These are phyloP conservation scores for Trypanosomatidae sp. DNA, from an alignment of 208 protist genomes.

Conservation along the genomic window DNA sequence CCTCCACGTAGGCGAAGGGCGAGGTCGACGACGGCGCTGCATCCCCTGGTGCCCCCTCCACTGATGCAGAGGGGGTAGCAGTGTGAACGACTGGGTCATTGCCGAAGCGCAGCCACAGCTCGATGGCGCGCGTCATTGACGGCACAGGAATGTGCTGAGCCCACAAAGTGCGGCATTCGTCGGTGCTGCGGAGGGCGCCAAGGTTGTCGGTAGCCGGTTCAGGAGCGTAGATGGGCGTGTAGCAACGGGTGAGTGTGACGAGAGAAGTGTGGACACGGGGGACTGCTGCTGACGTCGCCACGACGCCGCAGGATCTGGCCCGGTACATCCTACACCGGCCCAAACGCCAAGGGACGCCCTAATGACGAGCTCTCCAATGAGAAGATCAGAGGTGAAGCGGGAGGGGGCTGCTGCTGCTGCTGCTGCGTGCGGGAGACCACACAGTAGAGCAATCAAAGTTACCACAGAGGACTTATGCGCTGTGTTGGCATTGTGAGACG, in stretches of 20 bases:
- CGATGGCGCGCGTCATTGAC: conserved; percentile 36
- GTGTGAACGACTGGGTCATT: conserved; percentile 88
- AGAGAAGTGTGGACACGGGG: background rate
- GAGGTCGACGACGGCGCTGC: conserved; percentile 22
- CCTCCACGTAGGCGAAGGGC: conserved; percentile 81
- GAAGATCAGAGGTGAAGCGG: background rate
- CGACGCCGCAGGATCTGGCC: conserved; percentile 2
- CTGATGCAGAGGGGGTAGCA: conserved; percentile 9
- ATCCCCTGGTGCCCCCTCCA: background rate
- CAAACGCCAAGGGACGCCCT: background rate
- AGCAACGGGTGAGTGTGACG: conserved; percentile 29
- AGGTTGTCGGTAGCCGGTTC: conserved; percentile 46
- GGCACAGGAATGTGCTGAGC: conserved; percentile 37
- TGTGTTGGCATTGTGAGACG: background rate
- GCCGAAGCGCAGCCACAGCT: conserved; percentile 82
- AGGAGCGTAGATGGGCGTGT: conserved; percentile 79
- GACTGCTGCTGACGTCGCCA: conserved; percentile 2
- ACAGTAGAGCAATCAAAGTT: background rate
- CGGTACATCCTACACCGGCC: conserved; percentile 8
- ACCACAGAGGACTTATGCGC: background rate
- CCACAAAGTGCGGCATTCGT: conserved; percentile 76
- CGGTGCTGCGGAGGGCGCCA: conserved; percentile 35
- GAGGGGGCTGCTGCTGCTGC: background rate
- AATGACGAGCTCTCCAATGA: background rate
- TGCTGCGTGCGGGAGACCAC: no score